Percentiles rank a stretch among this genome's conserved stretches.
Evolutionary conservation across 1,284 basidiomycete genomes (phyloP).

Genomic region (Irpex lacteus): DNA sequence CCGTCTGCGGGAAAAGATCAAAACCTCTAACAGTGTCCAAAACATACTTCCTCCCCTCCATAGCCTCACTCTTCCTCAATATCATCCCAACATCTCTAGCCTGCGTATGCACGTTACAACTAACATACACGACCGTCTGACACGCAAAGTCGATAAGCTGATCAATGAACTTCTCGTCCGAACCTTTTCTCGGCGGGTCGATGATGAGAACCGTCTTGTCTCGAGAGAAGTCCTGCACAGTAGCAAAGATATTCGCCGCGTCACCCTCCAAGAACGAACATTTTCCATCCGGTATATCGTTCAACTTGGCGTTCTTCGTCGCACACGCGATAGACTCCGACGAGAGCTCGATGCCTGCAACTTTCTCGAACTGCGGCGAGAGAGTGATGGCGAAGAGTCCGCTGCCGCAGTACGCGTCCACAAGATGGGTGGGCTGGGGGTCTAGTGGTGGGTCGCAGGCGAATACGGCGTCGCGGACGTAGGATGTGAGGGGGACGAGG

Average conservation of each 20-base stretch:
- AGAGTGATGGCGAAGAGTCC: constrained; percentile 93
- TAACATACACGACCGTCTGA: constrained; percentile 82
- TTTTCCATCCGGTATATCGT: constrained; percentile 50
- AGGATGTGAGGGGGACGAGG: constrained; percentile 77
- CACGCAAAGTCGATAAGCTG: constrained; percentile 77
- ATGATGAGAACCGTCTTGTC: constrained; percentile 72
- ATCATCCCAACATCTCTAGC: constrained; percentile 81
- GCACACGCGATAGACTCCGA: constrained; percentile 78
- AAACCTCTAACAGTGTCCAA: constrained; percentile 84
- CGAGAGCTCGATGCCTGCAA: constrained; percentile 92
- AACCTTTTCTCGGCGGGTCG: constrained; percentile 91
- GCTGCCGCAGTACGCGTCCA: constrained; percentile 90
- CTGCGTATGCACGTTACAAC: constrained; percentile 92
- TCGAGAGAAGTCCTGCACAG: constrained; percentile 66
- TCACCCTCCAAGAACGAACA: constrained; percentile 67
- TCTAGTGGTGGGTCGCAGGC: constrained; percentile 15
- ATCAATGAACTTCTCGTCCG: constrained; percentile 77
- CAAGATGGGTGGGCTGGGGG: constrained; percentile 71
- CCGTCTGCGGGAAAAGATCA: constrained; percentile 93
- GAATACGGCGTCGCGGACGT: constrained; percentile 78
- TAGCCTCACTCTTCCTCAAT: constrained; percentile 41
- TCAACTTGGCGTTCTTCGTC: constrained; percentile 77
- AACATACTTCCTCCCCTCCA: constrained; percentile 51
- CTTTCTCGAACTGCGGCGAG: constrained; percentile 69
- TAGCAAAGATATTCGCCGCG: constrained; percentile 65